phyloP scores from a whole-genome alignment of 2,329 filamentous ascomycete species.

The Xylaria sp. region DNA sequence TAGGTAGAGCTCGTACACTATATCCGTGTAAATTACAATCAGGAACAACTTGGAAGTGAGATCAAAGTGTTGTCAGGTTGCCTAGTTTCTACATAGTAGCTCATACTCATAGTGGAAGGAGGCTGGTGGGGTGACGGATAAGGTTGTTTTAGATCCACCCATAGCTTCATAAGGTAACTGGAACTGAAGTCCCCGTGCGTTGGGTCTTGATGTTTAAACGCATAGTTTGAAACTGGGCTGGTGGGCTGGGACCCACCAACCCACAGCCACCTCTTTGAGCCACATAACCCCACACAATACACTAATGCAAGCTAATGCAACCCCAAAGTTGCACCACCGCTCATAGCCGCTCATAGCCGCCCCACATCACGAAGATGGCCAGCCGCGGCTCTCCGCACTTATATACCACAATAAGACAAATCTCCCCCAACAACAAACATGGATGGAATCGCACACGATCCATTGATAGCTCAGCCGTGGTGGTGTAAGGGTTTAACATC shows the following conservation, averaged over 20 bases:
- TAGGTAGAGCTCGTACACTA: neutral
- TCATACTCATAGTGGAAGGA: slow-evolving; percentile 7
- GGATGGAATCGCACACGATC: slow-evolving; percentile 26
- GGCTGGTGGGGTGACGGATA: slow-evolving; percentile 14
- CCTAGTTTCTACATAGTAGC: neutral
- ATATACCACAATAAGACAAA: neutral
- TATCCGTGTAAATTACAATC: neutral
- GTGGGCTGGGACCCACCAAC: too few species aligned
- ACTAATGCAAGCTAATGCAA: too few species aligned
- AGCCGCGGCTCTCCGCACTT: neutral
- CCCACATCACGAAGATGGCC: too few species aligned
- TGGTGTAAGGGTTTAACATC: slow-evolving; percentile 51
- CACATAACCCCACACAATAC: too few species aligned
- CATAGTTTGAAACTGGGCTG: too few species aligned
- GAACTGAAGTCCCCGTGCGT: neutral
- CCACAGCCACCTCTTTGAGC: too few species aligned
- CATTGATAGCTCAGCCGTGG: slow-evolving; percentile 33
- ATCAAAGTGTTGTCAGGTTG: slow-evolving; percentile 8
- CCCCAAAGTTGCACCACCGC: too few species aligned
- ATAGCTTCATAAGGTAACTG: neutral
- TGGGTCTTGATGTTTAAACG: neutral
- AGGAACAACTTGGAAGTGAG: slow-evolving; percentile 11
- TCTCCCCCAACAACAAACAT: neutral
- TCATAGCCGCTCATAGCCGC: too few species aligned
- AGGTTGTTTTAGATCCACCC: neutral